Percentiles rank a stretch among this genome's conserved stretches.
Conservation (phyloP, 345 rosid species). For the Populus simonii region DNA sequence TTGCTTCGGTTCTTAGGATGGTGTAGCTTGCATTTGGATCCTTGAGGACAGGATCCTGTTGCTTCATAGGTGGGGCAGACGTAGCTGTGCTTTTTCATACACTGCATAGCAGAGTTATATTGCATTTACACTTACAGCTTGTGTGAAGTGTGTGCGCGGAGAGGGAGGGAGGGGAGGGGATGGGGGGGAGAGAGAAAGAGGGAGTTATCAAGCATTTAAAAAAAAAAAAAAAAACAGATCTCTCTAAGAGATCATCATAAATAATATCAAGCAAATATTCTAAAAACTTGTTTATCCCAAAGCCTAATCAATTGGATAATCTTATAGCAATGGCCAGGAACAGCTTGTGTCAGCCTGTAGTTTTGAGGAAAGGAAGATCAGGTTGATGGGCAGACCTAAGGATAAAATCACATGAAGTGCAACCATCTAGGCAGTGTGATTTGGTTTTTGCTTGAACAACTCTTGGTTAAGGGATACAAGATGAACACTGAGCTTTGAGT, state of each 20-base stretch:
- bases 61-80: constrained; percentile 75
- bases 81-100: constrained; percentile 92
- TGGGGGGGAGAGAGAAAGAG: too few relatives aligned
- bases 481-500: too few relatives aligned
- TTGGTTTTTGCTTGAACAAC: neutral
- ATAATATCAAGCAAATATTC: too few relatives aligned
- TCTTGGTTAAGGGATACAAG: too few relatives aligned
- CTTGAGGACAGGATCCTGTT: constrained; percentile 72
- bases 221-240: neutral
- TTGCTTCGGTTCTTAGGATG: constrained; percentile 65
- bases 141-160: constrained; percentile 13
- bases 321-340: neutral
- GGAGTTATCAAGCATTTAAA: neutral
- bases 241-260: neutral
- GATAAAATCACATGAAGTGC: neutral
- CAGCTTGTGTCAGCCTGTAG: neutral
- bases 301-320: neutral
- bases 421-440: neutral
- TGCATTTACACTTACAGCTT: constrained; percentile 29
- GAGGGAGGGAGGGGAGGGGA: neutral
- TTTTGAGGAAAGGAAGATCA: neutral
- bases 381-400: neutral
- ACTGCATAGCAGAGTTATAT: constrained; percentile 60
- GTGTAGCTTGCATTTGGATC: constrained; percentile 88
- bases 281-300: neutral